These are phyloP conservation scores for Ascochyta rabiei DNA, from an alignment of 2,329 filamentous ascomycete species.

Conservation along the genomic window DNA sequence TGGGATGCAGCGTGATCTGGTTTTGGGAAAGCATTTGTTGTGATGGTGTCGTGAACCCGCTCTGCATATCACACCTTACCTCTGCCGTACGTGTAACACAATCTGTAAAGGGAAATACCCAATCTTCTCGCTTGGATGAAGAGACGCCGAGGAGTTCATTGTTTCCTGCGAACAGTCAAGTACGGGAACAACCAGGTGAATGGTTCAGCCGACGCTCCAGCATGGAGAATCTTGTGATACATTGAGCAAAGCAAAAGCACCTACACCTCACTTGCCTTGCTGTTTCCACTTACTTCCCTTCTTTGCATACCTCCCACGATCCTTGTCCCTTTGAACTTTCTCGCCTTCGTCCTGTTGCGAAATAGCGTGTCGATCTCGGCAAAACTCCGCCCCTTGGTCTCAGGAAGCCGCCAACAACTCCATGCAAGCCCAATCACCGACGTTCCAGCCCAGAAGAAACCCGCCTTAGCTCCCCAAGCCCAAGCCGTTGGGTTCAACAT, in stretches of 20 bases:
- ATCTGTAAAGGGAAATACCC: too few relatives aligned
- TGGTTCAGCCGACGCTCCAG: too few relatives aligned
- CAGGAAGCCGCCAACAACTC: slow-evolving; percentile 77
- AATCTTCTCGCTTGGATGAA: too few relatives aligned
- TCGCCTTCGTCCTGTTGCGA: slow-evolving; percentile 53
- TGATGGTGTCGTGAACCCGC: too few relatives aligned
- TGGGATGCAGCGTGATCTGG: too few relatives aligned
- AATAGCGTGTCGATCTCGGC: slow-evolving; percentile 84
- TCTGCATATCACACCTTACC: too few relatives aligned
- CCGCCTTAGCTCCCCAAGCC: slow-evolving; percentile 83
- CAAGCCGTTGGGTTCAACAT: slow-evolving; percentile 60
- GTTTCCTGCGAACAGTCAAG: too few relatives aligned
- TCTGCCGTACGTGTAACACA: too few relatives aligned
- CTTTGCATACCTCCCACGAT: neutral
- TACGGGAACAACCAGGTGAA: too few relatives aligned
- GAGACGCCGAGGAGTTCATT: too few relatives aligned
- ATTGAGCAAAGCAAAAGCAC: neutral
- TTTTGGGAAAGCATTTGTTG: too few relatives aligned
- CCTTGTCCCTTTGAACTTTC: slow-evolving; percentile 20
- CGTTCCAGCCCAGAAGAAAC: slow-evolving; percentile 83
- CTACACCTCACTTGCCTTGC: neutral
- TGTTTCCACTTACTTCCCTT: neutral
- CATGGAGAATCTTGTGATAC: neutral
- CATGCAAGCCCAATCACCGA: slow-evolving; percentile 78
- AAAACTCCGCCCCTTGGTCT: slow-evolving; percentile 77